Conservation (phyloP, 2,329 filamentous ascomycete species). For the Escovopsis sp. region DNA sequence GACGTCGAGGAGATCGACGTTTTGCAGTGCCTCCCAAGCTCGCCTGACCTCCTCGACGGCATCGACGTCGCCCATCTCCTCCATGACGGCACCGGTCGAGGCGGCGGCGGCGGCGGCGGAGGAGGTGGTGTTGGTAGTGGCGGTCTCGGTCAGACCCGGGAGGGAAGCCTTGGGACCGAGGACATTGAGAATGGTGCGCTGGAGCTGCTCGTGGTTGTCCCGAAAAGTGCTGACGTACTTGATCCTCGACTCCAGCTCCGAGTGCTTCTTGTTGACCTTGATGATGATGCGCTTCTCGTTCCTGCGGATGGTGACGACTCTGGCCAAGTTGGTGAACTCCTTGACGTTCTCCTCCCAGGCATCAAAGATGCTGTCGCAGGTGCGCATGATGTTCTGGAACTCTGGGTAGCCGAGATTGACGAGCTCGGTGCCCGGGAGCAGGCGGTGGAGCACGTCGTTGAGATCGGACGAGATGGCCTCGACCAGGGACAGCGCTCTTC, state of each 20-base stretch:
- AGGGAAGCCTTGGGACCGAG: conserved; percentile 59
- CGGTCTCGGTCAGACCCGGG: conserved; percentile 35
- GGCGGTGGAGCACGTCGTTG: conserved; percentile 68
- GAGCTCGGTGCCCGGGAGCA: conserved; percentile 73
- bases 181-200: conserved; percentile 93
- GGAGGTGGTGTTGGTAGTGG: conserved; percentile 38
- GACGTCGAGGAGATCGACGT: conserved; percentile 90
- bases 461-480: conserved; percentile 93
- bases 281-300: conserved; percentile 99
- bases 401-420: conserved; percentile 89
- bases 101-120: conserved; percentile 40
- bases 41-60: conserved; percentile 92
- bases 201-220: conserved; percentile 93
- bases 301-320: conserved; percentile 81
- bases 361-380: conserved; percentile 72
- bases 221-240: conserved; percentile 92
- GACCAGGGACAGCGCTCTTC: conserved; percentile 80
- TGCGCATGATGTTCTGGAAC: conserved; percentile 73
- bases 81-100: conserved; percentile 50
- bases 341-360: conserved; percentile 95
- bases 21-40: conserved; percentile 85
- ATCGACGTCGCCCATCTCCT: conserved; percentile 94
- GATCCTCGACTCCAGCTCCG: conserved; percentile 75
- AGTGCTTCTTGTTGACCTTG: conserved; percentile 81
- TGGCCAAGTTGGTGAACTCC: conserved; percentile 93